Evolutionary conservation across 2,329 filamentous ascomycete species (phyloP).

Genomic region (Fusarium nematophilum): DNA sequence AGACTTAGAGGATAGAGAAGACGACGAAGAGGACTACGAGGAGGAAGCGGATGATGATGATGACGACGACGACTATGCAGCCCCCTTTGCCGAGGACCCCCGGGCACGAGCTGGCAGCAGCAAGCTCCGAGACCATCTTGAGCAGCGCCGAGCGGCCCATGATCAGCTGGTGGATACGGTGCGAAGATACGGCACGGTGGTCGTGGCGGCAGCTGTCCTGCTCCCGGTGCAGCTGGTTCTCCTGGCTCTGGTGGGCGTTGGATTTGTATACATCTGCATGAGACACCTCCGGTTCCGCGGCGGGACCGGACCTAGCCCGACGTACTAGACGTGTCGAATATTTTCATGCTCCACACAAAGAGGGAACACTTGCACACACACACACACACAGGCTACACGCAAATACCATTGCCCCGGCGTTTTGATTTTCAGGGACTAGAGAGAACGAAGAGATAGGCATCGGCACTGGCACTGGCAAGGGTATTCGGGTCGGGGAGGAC

Average conservation of each 20-base stretch:
- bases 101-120: constrained; percentile 29
- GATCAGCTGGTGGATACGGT: constrained; percentile 55
- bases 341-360: constrained; percentile 20
- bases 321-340: constrained; percentile 43
- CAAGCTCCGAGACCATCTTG: constrained; percentile 46
- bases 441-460: constrained; percentile 21
- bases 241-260: constrained; percentile 50
- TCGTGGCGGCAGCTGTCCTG: constrained; percentile 59
- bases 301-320: constrained; percentile 32
- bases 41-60: constrained; percentile 39
- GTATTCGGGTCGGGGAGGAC: no score
- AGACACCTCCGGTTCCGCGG: constrained; percentile 40
- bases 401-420: constrained; percentile 47
- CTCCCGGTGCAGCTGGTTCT: constrained; percentile 57
- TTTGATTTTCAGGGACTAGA: constrained; percentile 44
- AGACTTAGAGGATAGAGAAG: constrained; percentile 49
- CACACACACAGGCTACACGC: no score
- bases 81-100: constrained; percentile 27
- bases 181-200: constrained; percentile 55
- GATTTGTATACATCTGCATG: constrained; percentile 56
- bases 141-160: constrained; percentile 48
- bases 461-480: constrained; percentile 13
- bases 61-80: constrained; percentile 41
- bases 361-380: constrained; percentile 22
- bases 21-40: constrained; percentile 43